phyloP scores from a whole-genome alignment of 73 alveolate species.

The Breviolum minutum region DNA sequence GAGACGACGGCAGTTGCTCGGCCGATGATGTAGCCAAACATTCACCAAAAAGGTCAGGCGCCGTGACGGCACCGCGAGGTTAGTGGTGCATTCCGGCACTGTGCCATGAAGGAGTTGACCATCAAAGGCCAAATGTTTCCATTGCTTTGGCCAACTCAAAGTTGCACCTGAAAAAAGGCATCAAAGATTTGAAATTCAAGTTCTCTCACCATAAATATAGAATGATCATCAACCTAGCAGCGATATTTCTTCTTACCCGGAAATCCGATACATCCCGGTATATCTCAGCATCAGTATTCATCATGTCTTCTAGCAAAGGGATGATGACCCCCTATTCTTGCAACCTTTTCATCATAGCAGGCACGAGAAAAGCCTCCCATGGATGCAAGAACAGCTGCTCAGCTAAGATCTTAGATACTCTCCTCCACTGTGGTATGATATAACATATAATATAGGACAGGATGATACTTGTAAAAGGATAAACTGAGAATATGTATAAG shows the following conservation, averaged over 20 bases:
- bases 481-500: neutral
- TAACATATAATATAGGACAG: too few relatives aligned
- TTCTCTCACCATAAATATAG: neutral
- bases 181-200: neutral
- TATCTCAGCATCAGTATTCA: too few relatives aligned
- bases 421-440: too few relatives aligned
- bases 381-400: neutral
- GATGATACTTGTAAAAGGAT: too few relatives aligned
- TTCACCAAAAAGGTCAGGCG: slow-evolving; percentile 67
- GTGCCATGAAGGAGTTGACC: slow-evolving; percentile 89
- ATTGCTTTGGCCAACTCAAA: slow-evolving; percentile 36
- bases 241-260: neutral
- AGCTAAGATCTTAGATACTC: too few relatives aligned
- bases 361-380: neutral
- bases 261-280: too few relatives aligned
- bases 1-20: slow-evolving; percentile 67
- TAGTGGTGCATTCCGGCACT: neutral
- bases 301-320: too few relatives aligned
- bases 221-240: neutral
- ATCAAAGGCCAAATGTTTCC: slow-evolving; percentile 84
- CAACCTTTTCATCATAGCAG: neutral
- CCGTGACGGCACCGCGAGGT: neutral
- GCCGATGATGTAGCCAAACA: slow-evolving; percentile 68
- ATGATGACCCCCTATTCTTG: neutral
- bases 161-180: neutral